Evolutionary conservation across 352 stramenopile species (phyloP).

Genomic region (Globisporangium cylindrosporum): DNA sequence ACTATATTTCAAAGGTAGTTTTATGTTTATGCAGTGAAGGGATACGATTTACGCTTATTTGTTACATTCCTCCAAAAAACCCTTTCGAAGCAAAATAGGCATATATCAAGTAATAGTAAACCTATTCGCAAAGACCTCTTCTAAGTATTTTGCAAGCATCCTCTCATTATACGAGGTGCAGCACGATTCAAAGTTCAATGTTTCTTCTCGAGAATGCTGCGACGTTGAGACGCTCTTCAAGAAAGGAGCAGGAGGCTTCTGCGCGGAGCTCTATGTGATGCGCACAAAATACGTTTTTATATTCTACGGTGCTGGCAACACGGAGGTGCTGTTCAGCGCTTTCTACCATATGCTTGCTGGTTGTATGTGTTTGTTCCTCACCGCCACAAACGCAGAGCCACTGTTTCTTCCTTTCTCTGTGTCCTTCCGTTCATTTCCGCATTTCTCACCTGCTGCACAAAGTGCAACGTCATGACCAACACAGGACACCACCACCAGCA

Average conservation of each 20-base stretch:
- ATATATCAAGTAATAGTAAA: too few species aligned
- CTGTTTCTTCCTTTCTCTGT: background rate
- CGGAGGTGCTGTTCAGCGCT: background rate
- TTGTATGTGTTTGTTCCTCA: background rate
- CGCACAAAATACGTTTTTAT: too few species aligned
- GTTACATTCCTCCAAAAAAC: too few species aligned
- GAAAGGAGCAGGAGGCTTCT: background rate
- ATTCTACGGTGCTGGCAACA: background rate
- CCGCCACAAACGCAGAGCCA: background rate
- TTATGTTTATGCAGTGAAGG: too few species aligned
- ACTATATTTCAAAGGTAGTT: too few species aligned
- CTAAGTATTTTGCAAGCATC: too few species aligned
- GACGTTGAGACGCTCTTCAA: background rate
- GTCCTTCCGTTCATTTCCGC: background rate
- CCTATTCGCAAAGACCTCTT: too few species aligned
- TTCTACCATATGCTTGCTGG: background rate
- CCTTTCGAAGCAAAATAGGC: too few species aligned
- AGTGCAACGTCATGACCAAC: background rate
- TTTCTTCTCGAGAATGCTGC: background rate
- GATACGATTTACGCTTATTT: too few species aligned
- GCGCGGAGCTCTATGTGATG: background rate
- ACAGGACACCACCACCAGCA: background rate
- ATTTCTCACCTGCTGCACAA: background rate
- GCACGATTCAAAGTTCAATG: background rate
- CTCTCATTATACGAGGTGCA: too few species aligned